Conservation (phyloP, 352 stramenopile genomes). For the Phytopythium boreale region DNA sequence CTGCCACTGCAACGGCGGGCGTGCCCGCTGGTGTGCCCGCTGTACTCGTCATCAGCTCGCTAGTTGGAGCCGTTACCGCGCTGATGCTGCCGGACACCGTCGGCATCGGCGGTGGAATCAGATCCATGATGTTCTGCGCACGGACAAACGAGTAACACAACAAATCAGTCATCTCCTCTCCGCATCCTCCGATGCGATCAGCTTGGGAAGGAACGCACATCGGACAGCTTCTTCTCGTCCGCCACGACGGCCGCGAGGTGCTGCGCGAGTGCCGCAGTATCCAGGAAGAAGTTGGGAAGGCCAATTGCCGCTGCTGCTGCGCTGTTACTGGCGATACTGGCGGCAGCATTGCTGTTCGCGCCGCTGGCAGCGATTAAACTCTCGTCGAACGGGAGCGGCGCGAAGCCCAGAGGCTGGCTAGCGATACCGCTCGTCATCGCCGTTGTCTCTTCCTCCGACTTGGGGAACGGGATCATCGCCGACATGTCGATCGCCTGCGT, state of each 20-base stretch:
- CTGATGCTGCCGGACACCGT: constrained; percentile 9
- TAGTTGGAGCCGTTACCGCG: constrained; percentile 5
- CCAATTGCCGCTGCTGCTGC: constrained; percentile 15
- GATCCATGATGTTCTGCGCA: constrained; percentile 72
- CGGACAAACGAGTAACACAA: constrained; percentile 5
- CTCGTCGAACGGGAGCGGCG: constrained; percentile 55
- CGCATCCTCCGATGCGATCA: neutral
- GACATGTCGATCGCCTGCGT: constrained; percentile 10
- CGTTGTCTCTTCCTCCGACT: constrained; percentile 3
- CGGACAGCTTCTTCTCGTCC: constrained; percentile 78
- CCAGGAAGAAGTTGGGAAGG: constrained; percentile 53
- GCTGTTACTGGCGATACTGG: constrained; percentile 5
- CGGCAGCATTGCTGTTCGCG: constrained; percentile 9
- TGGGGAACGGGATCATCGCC: constrained; percentile 10
- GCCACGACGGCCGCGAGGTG: constrained; percentile 66
- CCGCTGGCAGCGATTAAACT: constrained; percentile 36
- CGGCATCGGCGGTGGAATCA: constrained; percentile 51
- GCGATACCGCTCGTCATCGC: neutral
- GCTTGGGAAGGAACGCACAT: constrained; percentile 33
- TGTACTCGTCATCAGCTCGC: constrained; percentile 1
- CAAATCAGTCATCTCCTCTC: neutral
- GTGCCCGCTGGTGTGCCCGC: too few relatives aligned
- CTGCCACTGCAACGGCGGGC: neutral
- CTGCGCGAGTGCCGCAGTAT: constrained; percentile 45
- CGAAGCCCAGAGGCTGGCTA: constrained; percentile 18